Evolutionary conservation across 805 yeast species (phyloP), one percentile per base, ranked within the genome.

Genomic region (Suhomyces sp.): DNA sequence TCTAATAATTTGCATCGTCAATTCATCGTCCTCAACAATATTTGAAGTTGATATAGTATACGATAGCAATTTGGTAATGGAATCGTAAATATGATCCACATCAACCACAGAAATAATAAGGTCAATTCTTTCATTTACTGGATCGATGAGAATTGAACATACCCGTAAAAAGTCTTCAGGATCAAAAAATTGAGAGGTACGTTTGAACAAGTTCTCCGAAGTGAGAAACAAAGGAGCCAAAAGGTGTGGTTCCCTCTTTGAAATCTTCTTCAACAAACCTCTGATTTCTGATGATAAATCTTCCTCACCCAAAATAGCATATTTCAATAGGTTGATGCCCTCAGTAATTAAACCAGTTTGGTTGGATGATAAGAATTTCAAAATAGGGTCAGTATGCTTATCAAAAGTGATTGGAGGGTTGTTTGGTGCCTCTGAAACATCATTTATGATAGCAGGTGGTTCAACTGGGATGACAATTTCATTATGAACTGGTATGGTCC

Each of bases 291-390:
- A 14, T 1, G 68, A 48, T 17, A 65, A 36, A 9, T 54, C 60
- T 31, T 68, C 74, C 14, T 56, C 58, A 2, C 58, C 60, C 32
- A 61, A 46, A 4, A 69, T 52, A 1, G 74, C 71, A 43, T 55
- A 62, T 28, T 60, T 60, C 26, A 69, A 50, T 17, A 67, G 43
- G 25, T 52, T 51, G 4, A 69, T 47, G 4, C 73, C 74, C 42
- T 68, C 72, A 1, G 35, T 39, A 6, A 60, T 47, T 28, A 58
- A 45, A 6, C 51, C 57, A 2, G 51, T 44, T 24, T 58, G 57
- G 14, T 54, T 40, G 1, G 72, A 68, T 4, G 62, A 50, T 23
- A 66, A 44, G 31, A 62, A 64, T 35, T 56, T 57, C 17, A 65
- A 35, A 8, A 68, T 63, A 5, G 69, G 68, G 33, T 67, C 72